Conservation (phyloP, 176 grass and related monocot genomes). For the Juncus effusus region DNA sequence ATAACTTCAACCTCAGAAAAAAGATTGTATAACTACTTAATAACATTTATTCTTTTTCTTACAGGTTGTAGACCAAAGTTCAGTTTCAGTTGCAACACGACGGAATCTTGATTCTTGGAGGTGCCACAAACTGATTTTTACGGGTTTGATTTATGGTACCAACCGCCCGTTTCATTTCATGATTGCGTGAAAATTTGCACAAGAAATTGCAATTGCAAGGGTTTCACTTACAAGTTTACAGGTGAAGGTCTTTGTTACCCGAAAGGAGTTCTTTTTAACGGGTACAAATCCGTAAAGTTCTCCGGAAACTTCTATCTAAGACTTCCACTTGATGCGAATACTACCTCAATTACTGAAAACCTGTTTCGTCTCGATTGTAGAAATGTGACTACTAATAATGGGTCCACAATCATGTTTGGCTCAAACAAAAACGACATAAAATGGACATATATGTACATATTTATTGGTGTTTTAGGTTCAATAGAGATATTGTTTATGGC, state of each 20-base stretch:
- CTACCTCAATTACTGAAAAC: slow-evolving; percentile 16
- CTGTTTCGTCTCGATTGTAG: slow-evolving; percentile 30
- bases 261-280: slow-evolving; percentile 53
- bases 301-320: slow-evolving; percentile 48
- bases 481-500: slow-evolving; percentile 44
- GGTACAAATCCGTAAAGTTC: slow-evolving; percentile 39
- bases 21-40: too few species aligned
- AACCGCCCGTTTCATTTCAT: slow-evolving; percentile 30
- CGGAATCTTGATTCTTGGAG: slow-evolving; percentile 41
- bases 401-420: slow-evolving; percentile 41
- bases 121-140: slow-evolving; percentile 46
- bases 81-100: slow-evolving; percentile 23
- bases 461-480: slow-evolving; percentile 37
- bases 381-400: not conserved
- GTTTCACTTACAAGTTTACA: slow-evolving; percentile 37
- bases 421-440: slow-evolving; percentile 25
- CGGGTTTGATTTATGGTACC: slow-evolving; percentile 53
- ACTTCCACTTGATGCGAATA: slow-evolving; percentile 40
- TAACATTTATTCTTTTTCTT: too few species aligned
- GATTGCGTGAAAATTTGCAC: slow-evolving; percentile 45
- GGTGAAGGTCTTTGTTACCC: slow-evolving; percentile 39
- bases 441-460: slow-evolving; percentile 47
- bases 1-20: too few species aligned
- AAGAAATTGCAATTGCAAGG: slow-evolving; percentile 37
- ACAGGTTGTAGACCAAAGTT: slow-evolving; percentile 42